Percentiles rank a stretch among this genome's conserved stretches.
Conservation (phyloP, 305 asterid species). For the Lippia alba region DNA sequence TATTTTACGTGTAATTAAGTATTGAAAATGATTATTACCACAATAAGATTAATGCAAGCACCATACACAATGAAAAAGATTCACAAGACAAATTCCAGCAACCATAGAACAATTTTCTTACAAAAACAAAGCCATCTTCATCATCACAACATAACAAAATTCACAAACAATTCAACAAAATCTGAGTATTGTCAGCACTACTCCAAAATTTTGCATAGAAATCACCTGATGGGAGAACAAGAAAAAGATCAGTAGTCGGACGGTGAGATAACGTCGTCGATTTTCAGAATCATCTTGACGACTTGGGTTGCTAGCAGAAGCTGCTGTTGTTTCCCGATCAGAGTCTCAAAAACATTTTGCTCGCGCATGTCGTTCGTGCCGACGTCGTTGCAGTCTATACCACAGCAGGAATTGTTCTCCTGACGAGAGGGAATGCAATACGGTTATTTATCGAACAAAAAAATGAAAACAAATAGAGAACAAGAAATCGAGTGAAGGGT, state of each 20-base stretch:
- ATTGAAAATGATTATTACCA: too few species aligned
- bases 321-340: constrained; percentile 97
- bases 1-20: too few species aligned
- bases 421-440: constrained; percentile 37
- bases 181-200: constrained; percentile 5
- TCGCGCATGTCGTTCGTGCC: constrained; percentile 92
- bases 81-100: too few species aligned
- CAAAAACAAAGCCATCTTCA: constrained; percentile 1
- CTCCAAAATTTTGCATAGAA: constrained; percentile 20
- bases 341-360: constrained; percentile 83
- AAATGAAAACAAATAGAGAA: constrained; percentile 4
- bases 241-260: constrained; percentile 60
- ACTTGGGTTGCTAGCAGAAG: constrained; percentile 92
- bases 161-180: constrained; percentile 22
- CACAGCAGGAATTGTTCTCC: constrained; percentile 78
- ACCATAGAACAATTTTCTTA: constrained; percentile 16
- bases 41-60: neutral
- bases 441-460: neutral
- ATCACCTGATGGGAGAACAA: neutral
- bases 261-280: constrained; percentile 89
- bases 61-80: neutral
- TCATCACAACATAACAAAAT: neutral
- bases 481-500: constrained; percentile 9
- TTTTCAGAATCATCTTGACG: constrained; percentile 94
- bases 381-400: constrained; percentile 84